Conservation (phyloP, 1,139 yeast species). For the Blastobotrys proliferans region DNA sequence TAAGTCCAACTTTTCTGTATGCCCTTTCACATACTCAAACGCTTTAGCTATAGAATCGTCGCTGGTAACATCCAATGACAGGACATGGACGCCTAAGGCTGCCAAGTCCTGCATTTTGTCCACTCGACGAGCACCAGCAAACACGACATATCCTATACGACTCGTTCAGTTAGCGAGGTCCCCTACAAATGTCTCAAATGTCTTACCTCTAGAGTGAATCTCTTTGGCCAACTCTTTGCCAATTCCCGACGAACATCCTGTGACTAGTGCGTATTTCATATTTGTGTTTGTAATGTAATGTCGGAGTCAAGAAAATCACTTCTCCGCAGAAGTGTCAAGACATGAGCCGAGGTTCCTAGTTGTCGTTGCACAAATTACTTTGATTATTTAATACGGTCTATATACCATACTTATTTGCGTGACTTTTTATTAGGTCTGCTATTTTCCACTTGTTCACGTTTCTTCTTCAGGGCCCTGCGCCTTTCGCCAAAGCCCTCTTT, state of each 20-base stretch:
- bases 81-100: conserved; percentile 37
- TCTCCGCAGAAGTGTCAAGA: too few species aligned
- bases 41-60: conserved; percentile 47
- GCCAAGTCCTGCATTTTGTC: conserved; percentile 56
- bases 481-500: conserved; percentile 81
- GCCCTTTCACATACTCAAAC: conserved; percentile 38
- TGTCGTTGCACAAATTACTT: too few species aligned
- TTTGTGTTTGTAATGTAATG: too few species aligned
- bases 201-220: conserved; percentile 43
- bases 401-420: too few species aligned
- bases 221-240: conserved; percentile 66
- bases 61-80: conserved; percentile 52
- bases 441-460: too few species aligned
- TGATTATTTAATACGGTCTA: too few species aligned
- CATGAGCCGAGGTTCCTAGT: too few species aligned
- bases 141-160: conserved; percentile 56
- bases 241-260: conserved; percentile 83
- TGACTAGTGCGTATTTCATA: conserved; percentile 52
- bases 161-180: not conserved
- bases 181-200: not conserved
- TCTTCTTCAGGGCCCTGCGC: conserved; percentile 19
- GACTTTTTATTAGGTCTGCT: too few species aligned
- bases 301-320: too few species aligned
- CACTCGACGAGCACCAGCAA: conserved; percentile 68
- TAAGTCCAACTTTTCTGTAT: conserved; percentile 50